phyloP scores from a whole-genome alignment of 345 rosid genomes.

The Geranium brycei region DNA sequence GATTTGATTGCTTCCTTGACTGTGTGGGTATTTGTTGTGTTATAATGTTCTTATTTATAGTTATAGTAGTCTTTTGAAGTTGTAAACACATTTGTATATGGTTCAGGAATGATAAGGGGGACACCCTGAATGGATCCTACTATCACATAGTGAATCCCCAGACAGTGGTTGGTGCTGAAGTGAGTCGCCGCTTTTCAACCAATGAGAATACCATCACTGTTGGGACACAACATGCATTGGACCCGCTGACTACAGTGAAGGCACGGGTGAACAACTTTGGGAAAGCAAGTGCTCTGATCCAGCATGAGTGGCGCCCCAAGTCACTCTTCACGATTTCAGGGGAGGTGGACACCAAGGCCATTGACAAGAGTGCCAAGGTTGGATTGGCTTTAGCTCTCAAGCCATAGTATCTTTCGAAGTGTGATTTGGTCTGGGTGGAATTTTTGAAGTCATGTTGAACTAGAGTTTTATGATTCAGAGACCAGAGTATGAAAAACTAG shows the following conservation, averaged over 20 bases:
- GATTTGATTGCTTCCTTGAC: constrained; percentile 64
- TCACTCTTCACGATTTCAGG: constrained; percentile 65
- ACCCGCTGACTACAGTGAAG: constrained; percentile 69
- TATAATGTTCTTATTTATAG: too few relatives aligned
- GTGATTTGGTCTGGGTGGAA: not conserved
- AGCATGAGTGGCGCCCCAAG: constrained; percentile 88
- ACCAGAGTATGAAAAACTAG: too few relatives aligned
- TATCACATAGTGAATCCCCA: constrained; percentile 55
- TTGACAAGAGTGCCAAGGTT: constrained; percentile 77
- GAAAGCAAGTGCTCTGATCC: constrained; percentile 62
- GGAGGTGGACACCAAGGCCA: constrained; percentile 77
- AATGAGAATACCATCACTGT: constrained; percentile 58
- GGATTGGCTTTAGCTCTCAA: constrained; percentile 82
- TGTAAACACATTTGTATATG: not conserved
- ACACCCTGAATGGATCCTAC: constrained; percentile 54
- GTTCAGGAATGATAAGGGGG: constrained; percentile 72
- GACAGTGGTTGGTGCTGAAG: constrained; percentile 73
- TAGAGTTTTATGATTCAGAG: not conserved
- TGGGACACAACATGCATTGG: constrained; percentile 62
- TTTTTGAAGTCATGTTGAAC: not conserved
- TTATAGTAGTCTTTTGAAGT: too few relatives aligned
- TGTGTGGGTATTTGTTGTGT: constrained; percentile 30
- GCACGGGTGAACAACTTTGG: constrained; percentile 67
- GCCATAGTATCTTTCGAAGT: constrained; percentile 21
- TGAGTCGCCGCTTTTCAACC: constrained; percentile 57